Percentiles rank a stretch among this genome's conserved stretches.
phyloP scores from a whole-genome alignment of 2,329 filamentous ascomycete genomes.

The Ambrosiella xylebori region DNA sequence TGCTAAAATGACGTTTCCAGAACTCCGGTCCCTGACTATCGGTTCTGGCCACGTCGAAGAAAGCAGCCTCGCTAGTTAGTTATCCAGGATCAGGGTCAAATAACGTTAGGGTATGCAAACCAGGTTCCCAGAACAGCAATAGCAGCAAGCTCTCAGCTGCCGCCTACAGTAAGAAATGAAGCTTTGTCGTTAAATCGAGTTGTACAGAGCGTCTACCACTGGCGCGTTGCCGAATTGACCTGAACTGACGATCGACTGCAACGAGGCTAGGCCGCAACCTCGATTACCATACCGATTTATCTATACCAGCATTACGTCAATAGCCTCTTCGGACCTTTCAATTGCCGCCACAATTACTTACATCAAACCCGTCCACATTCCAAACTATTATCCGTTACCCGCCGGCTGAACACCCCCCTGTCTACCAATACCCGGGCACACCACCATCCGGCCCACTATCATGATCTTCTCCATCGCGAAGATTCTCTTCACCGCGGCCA shows the following conservation, averaged over 20 bases:
- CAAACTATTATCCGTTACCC: neutral
- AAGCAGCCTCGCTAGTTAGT: neutral
- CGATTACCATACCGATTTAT: neutral
- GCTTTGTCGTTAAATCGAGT: slow-evolving; percentile 1
- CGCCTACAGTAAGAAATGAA: neutral
- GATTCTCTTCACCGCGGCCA: slow-evolving; percentile 24
- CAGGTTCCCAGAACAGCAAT: neutral
- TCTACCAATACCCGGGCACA: neutral
- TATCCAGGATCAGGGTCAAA: neutral
- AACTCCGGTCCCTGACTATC: neutral
- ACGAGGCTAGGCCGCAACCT: slow-evolving; percentile 5
- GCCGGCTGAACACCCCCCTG: neutral
- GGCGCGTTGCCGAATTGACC: neutral
- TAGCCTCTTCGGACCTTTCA: neutral
- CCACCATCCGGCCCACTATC: slow-evolving; percentile 11
- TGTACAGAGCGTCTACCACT: slow-evolving; percentile 6
- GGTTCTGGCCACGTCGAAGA: slow-evolving; percentile 13
- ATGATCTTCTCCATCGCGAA: slow-evolving; percentile 31
- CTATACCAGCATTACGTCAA: neutral
- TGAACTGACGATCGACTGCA: neutral
- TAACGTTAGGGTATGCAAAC: too few species aligned
- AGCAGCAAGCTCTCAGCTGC: neutral
- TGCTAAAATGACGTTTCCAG: neutral
- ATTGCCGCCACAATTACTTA: neutral
- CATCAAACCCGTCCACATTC: neutral